Evolutionary conservation across 306 rosid species (phyloP), one percentile per base, ranked within the genome.

Genomic region (Leucaena leucocephala): DNA sequence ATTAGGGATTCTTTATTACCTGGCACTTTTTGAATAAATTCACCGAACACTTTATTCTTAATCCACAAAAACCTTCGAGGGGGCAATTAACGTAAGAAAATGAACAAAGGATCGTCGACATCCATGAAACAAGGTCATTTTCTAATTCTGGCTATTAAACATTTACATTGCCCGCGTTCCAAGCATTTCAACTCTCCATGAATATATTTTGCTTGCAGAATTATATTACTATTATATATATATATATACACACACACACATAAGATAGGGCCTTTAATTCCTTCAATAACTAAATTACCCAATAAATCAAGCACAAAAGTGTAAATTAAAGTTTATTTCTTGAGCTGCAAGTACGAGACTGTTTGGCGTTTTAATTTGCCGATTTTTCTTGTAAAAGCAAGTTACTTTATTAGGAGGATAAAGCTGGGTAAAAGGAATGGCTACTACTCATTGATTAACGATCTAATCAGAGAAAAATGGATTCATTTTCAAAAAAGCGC

Each of bases 401-500:
- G 76, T 70, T 78, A 64, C 76, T 80, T 75, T 59, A 38, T 27
- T 62, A 8, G 42, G 39, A 62, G 43, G 86, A 63, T 82, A 75
- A 78, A 77, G 81, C 61, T 71, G 70, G 61, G 61, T 50, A 16
- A 72, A 75, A 84, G 86, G 57, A 50, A 59, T 78, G 78, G 82
- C 70, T 33, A 48, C 70, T 33, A 63, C 49, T 62, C 14, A 76
- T 52, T 75, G 62, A 68, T 71, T 48, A 77, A 11, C 65, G 50
- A 81, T 81, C 84, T 70, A 73, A 84, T 84, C 88, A 61, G 22
- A 75, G 59, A 74, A 73, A 27, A 82, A 38, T 38, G 42, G 42
- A 40, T 40, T 7, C 77, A 82, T 7, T 80, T 80, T 88, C 69
- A 84, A 91, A 78, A 83, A 83, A 70, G 86, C 76, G 81, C 66